These are phyloP conservation scores for Salvia rosmarinus DNA, from an alignment of 257 asterid genomes.

Conservation along the genomic window DNA sequence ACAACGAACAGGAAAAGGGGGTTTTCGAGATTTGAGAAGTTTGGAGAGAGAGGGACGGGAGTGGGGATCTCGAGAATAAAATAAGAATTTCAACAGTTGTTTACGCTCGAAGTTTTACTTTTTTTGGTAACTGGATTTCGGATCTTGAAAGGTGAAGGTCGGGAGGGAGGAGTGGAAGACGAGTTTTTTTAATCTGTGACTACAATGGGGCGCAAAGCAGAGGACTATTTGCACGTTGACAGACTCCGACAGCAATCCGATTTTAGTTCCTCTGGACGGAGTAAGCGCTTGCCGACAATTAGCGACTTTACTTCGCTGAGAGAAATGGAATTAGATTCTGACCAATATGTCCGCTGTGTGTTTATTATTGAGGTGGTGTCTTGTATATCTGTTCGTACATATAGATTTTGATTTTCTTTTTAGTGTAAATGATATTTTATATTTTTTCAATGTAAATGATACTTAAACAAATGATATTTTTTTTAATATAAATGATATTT, in stretches of 20 bases:
- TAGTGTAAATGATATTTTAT: no score
- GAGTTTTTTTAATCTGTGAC: slow-evolving; percentile 37
- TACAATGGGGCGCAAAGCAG: slow-evolving; percentile 38
- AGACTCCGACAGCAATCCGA: no score
- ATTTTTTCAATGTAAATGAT: no score
- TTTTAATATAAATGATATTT: no score
- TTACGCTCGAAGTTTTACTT: slow-evolving; percentile 1
- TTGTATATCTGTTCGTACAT: no score
- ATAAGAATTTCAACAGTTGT: neutral
- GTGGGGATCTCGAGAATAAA: slow-evolving; percentile 49
- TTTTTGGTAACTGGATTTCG: slow-evolving; percentile 36
- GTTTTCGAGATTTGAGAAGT: slow-evolving; percentile 24
- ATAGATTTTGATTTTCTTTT: no score
- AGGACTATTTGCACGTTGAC: slow-evolving; percentile 32
- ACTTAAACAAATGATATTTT: no score
- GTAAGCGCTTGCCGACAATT: neutral
- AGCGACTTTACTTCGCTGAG: neutral
- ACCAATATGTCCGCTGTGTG: neutral
- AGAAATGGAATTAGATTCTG: neutral
- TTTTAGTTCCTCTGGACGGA: no score
- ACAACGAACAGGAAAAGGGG: slow-evolving; percentile 20
- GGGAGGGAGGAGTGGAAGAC: slow-evolving; percentile 24
- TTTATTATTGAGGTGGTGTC: no score
- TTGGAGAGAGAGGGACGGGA: slow-evolving; percentile 11
- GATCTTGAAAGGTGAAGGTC: slow-evolving; percentile 43